Evolutionary conservation across 2,329 filamentous ascomycete genomes (phyloP).

Genomic region (Pseudogymnoascus sp.): DNA sequence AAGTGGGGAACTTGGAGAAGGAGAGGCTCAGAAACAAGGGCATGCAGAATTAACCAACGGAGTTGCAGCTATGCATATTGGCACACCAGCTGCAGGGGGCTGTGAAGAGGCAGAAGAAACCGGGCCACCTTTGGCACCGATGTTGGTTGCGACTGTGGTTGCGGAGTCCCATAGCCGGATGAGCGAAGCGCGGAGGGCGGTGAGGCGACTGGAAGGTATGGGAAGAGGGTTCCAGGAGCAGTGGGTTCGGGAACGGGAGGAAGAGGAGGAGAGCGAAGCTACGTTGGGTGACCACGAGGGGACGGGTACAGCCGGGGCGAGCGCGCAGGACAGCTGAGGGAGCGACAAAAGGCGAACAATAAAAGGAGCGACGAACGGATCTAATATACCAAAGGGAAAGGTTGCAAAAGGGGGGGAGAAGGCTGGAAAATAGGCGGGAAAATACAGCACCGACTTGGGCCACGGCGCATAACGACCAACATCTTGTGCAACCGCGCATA

Average conservation of each 20-base stretch:
- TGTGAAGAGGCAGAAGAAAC: slow-evolving; percentile 14
- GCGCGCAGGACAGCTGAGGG: not conserved
- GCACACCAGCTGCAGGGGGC: not conserved
- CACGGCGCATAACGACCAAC: not conserved
- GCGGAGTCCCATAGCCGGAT: slow-evolving; percentile 40
- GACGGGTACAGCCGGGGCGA: not conserved
- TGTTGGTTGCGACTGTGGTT: slow-evolving; percentile 47
- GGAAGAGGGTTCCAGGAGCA: slow-evolving; percentile 46
- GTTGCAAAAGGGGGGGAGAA: not conserved
- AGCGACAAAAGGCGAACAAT: not conserved
- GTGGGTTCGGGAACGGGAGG: slow-evolving; percentile 35
- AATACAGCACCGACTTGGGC: slow-evolving; percentile 7
- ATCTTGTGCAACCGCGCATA: not conserved
- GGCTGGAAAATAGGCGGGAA: slow-evolving; percentile 3
- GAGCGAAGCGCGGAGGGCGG: slow-evolving; percentile 44
- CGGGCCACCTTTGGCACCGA: slow-evolving; percentile 34
- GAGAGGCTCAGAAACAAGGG: not conserved
- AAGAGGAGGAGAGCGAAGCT: slow-evolving; percentile 11
- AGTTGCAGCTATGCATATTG: not conserved
- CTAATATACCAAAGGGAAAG: not conserved
- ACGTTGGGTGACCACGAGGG: not conserved
- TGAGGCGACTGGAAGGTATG: slow-evolving; percentile 44
- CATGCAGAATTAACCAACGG: not conserved
- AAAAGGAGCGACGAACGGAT: not conserved
- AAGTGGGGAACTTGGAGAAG: not conserved